Evolutionary conservation across 345 rosid genomes (phyloP), one percentile per base, ranked within the genome.

Genomic region (Sisymbrium altissimum): DNA sequence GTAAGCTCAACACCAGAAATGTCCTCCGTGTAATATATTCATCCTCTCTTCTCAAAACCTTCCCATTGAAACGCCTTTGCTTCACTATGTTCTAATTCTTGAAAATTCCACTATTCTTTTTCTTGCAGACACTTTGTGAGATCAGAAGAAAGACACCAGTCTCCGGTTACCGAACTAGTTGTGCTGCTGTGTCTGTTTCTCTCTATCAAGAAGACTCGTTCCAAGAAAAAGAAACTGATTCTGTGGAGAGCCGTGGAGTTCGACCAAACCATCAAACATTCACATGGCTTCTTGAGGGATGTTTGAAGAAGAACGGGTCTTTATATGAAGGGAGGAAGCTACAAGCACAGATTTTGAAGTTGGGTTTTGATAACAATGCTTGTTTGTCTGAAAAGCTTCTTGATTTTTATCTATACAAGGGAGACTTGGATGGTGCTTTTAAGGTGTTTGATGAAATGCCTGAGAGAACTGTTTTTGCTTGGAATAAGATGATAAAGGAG

Each of bases 371-470:
- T 72, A 56, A 63, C 53, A 81, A 86, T 63, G 75, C 32, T 25
- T 56, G 57, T 15, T 36, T 87, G 27, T 83, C 79, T 36, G 82
- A 85, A 53, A 86, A 68, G 80, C 77, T 87, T 61, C 64, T 85
- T 52, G 87, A 85, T 71, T 32, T 84, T 13, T 86, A 86, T 74
- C 6, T 82, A 38, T 72, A 79, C 17, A 65, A 50, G 38, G 82
- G 79, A 62, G 90, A 86, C 25, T 52, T 83, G 11, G 77, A 82
- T 36, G 58, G 75, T 77, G 96, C 83, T 19, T 35, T 46, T 9
- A 81, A 86, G 36, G 78, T 87, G 71, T 84, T 93, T 38, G 97
- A 90, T 64, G 93, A 84, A 75, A 89, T 89, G 88, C 82, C 88
- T 21, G 70, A 35, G 0, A 86, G 87, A 86, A 79, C 71, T 61